Percentiles rank a stretch among this genome's conserved stretches.
These are phyloP conservation scores for Jackrogersella multiformis DNA, from an alignment of 495 filamentous ascomycete genomes.

Conservation along the genomic window DNA sequence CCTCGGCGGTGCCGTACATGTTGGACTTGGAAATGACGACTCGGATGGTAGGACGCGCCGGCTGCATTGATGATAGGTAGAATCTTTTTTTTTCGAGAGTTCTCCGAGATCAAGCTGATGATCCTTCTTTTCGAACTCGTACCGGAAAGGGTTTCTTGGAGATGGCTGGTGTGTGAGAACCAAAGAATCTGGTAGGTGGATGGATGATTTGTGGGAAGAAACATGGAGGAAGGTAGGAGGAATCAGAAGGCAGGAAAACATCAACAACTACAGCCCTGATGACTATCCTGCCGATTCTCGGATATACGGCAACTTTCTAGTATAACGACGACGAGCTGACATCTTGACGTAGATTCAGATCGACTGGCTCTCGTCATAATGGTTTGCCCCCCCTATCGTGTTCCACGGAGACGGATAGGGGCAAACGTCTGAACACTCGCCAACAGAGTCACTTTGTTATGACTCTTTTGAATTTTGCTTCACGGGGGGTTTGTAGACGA, in stretches of 20 bases:
- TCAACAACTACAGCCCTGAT: background rate
- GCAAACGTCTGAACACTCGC: background rate
- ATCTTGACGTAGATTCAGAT: background rate
- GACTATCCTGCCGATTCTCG: background rate
- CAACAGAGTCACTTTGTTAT: too few species aligned
- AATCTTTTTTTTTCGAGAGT: too few species aligned
- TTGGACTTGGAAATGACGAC: background rate
- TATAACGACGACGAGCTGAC: background rate
- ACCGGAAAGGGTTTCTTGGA: too few species aligned
- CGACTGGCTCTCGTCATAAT: background rate
- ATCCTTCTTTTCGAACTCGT: background rate
- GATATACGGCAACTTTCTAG: too few species aligned
- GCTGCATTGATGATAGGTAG: background rate
- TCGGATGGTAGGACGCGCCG: background rate
- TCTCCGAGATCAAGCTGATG: background rate
- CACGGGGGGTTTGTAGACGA: too few species aligned
- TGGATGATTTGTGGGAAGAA: too few species aligned
- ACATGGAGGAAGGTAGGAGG: background rate
- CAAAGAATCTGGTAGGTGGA: too few species aligned
- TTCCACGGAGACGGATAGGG: background rate
- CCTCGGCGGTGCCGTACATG: background rate
- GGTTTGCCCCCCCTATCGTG: background rate
- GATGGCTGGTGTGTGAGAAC: too few species aligned
- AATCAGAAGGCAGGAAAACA: background rate
- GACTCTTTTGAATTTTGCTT: too few species aligned